Evolutionary conservation across 306 rosid species (phyloP).

Genomic region (Clitoria ternatea): DNA sequence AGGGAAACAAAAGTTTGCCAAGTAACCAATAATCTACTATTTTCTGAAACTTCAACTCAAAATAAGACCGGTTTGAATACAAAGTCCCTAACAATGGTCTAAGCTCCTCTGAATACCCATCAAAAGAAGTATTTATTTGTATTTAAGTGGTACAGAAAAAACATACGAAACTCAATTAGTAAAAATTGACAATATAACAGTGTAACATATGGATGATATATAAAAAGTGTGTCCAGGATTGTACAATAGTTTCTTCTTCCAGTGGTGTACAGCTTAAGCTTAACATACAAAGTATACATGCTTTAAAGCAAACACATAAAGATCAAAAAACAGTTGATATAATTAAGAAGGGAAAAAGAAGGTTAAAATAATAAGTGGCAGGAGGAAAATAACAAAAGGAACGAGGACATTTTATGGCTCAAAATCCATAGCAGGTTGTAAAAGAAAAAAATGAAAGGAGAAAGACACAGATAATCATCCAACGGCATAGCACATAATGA

Average conservation of each 20-base stretch:
- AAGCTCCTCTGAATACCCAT: neutral
- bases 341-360: neutral
- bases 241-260: neutral
- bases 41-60: neutral
- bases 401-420: neutral
- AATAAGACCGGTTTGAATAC: neutral
- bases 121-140: neutral
- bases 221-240: neutral
- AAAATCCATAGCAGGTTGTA: neutral
- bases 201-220: neutral
- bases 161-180: neutral
- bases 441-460: neutral
- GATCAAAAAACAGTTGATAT: neutral
- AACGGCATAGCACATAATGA: slow-evolving; percentile 9
- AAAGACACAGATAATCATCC: slow-evolving; percentile 1
- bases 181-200: neutral
- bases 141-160: neutral
- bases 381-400: neutral
- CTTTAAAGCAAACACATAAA: slow-evolving; percentile 4
- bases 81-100: neutral
- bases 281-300: neutral
- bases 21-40: neutral
- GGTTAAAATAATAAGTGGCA: neutral
- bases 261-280: neutral
- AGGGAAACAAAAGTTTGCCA: neutral